Base-by-base conservation (phyloP, 2,329 filamentous ascomycete genomes). In the Lachnellula cervina region DNA sequence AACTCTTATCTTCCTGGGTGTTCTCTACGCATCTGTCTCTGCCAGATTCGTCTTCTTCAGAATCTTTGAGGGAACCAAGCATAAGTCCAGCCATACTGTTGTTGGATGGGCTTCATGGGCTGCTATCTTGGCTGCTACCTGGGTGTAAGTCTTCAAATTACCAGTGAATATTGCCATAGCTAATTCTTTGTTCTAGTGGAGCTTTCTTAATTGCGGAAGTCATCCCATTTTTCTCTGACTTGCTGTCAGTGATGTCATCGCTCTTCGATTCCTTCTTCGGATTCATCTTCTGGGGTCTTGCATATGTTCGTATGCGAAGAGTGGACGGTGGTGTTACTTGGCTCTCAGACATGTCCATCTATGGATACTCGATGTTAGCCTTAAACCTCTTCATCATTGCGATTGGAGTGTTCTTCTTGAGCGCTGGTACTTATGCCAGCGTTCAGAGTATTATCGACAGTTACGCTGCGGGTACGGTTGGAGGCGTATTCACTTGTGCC, bases 221-320 rank as follows among this genome's bases (percentile, higher is more conserved):
- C 46, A 96, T 97, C 66, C 91, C 91, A 0, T 96, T 96, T 79
- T 96, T 97, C 75, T 87, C 85, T 8, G 90, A 66, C 37, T 1
- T 86, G 2, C 72, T 84, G n/a, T 85, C 84, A 4, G 77, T 90
- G 59, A 89, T 91, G 86, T 88, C 85, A n/a, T 90, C 90, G 4
- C 80, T 96, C 1, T 96, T 96, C 68, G 90, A 96, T 73, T 93
- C 88, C 52, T 93, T 91, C 79, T 93, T 93, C 66, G 92, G 92
- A 23, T 97, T 96, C 77, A 96, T 96, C 68, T 97, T 96, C 77
- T 97, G 89, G 89, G 89, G 87, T 13, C 80, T 90, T 1, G 89
- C 88, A 0, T 93, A 90, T 68, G 81, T 91, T 67, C 81, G 87
- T 54, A 89, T 93, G 87, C 80, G 88, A 48, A 75, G 74, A 19